Evolutionary conservation across 2,329 filamentous ascomycete genomes (phyloP).

Genomic region (Claviceps digitariae): DNA sequence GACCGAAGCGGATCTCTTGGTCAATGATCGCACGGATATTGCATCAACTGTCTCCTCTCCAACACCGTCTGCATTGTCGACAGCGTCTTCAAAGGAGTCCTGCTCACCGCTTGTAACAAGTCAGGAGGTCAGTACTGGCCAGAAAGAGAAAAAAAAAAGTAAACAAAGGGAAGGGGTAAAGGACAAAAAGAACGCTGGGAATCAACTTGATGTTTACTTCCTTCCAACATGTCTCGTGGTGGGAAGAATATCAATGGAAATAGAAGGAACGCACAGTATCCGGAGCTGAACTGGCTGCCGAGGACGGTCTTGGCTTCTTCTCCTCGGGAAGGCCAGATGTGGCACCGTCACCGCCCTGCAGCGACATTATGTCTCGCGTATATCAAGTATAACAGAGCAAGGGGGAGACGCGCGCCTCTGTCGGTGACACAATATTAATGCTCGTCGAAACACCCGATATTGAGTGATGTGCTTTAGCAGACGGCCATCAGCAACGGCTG

Average conservation of each 20-base stretch:
- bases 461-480: slow-evolving; percentile 3
- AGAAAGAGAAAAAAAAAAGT: not conserved
- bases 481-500: slow-evolving; percentile 5
- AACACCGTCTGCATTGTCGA: slow-evolving; percentile 33
- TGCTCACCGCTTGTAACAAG: slow-evolving; percentile 16
- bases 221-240: not conserved
- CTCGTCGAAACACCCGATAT: not conserved
- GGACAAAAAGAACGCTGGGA: no score
- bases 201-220: not conserved
- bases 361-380: slow-evolving; percentile 19
- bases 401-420: not conserved
- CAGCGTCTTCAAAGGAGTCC: slow-evolving; percentile 64
- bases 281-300: slow-evolving; percentile 17
- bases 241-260: not conserved
- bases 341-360: slow-evolving; percentile 17
- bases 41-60: no score
- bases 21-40: slow-evolving; percentile 48
- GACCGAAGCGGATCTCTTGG: slow-evolving; percentile 27
- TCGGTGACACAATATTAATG: not conserved
- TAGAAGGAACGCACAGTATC: slow-evolving; percentile 14
- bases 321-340: slow-evolving; percentile 12
- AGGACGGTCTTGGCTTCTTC: slow-evolving; percentile 16
- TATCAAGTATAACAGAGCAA: not conserved
- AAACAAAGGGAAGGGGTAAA: not conserved
- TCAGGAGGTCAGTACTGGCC: slow-evolving; percentile 5